These are phyloP conservation scores for Nicotiana noctiflora DNA, from an alignment of 257 asterid species.

Conservation along the genomic window DNA sequence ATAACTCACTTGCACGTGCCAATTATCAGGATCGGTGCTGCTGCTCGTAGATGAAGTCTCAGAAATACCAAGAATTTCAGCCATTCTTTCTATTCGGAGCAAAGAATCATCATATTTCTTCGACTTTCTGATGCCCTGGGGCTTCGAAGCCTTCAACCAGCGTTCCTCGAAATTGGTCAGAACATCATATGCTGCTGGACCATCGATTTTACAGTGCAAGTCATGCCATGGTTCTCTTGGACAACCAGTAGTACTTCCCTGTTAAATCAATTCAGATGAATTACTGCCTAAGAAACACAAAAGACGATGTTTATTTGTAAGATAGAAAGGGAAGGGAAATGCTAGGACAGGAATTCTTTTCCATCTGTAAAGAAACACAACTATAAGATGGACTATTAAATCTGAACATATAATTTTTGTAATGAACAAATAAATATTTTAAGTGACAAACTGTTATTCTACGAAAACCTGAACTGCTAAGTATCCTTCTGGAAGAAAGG, in stretches of 20 bases:
- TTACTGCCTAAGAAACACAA: not conserved
- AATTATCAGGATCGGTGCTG: slow-evolving; percentile 63
- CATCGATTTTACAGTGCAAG: slow-evolving; percentile 86
- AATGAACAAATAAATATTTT: no score
- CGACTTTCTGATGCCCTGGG: slow-evolving; percentile 73
- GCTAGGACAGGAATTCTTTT: not conserved
- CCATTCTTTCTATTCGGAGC: slow-evolving; percentile 87
- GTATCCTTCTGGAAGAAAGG: no score
- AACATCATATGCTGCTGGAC: slow-evolving; percentile 97
- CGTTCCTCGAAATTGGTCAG: slow-evolving; percentile 87
- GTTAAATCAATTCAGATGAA: slow-evolving; percentile 10
- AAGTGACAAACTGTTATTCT: not conserved
- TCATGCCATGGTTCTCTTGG: slow-evolving; percentile 99
- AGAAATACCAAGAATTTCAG: slow-evolving; percentile 67
- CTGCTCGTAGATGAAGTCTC: slow-evolving; percentile 62
- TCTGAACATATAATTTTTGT: not conserved
- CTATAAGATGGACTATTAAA: not conserved
- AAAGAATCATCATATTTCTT: slow-evolving; percentile 76
- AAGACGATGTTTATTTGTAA: no score
- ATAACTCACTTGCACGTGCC: slow-evolving; percentile 80
- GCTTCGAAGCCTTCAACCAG: slow-evolving; percentile 86
- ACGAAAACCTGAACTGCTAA: not conserved
- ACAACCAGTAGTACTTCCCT: slow-evolving; percentile 73
- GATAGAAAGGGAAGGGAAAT: not conserved
- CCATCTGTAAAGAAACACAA: not conserved